Evolutionary conservation across 2,329 filamentous ascomycete species (phyloP), one percentile per base, ranked within the genome.

Genomic region (Stachybotrys echinatus): DNA sequence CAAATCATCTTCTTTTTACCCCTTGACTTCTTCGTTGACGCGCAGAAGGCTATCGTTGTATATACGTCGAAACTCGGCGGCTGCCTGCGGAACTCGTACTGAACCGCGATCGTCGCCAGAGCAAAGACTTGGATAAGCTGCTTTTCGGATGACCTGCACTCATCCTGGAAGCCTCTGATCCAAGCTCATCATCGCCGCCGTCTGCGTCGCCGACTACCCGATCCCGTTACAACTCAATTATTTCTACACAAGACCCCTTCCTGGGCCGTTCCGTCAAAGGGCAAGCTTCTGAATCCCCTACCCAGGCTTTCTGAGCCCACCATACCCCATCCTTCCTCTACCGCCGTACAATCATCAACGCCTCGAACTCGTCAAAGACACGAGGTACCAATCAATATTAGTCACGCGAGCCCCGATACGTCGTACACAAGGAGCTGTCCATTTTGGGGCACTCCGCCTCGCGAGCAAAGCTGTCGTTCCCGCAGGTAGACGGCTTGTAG

Each of bases 401-500:
- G n/a, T n/a, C n/a, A n/a, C 27, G 14, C 31, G 43, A 45, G 49
- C 34, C 42, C 22, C 45, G 20, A 34, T 23, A 50, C 23, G 23
- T 38, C 45, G 14, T 8, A 34, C 10, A 14, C 34, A 22, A 53
- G 62, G 65, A 65, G 63, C 55, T 61, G 63, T 67, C 63, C 59
- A 54, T 34, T 49, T 43, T 46, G 54, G 67, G 65, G 61, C 61
- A 60, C 64, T 67, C 62, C 65, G 54, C 61, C 53, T 53, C 48
- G 49, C 51, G 50, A 57, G 62, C 58, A 58, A 72, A 67, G 68
- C 65, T 73, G 70, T 71, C 63, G 67, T 65, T 61, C 62, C 64
- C 61, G 61, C 64, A 64, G 65, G 62, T 59, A 61, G 56, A 64
- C 61, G 60, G 66, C 63, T 61, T 65, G 74, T 70, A 76, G 79